Evolutionary conservation across 2,329 filamentous ascomycete genomes (phyloP), one percentile per base, ranked within the genome.

Genomic region (Curvularia verruculosa): DNA sequence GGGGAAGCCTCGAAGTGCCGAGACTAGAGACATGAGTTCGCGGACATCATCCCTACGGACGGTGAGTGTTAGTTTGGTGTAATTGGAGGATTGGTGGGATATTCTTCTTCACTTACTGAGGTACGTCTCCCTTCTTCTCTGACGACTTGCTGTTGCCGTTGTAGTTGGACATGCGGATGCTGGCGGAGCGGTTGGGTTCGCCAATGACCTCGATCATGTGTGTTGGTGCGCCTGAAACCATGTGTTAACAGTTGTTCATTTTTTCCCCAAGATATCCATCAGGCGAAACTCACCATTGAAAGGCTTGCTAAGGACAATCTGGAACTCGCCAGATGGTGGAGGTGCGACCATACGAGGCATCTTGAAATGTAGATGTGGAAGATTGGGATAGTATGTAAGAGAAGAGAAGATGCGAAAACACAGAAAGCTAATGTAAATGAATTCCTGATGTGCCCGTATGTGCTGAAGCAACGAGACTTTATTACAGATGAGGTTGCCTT

Each of bases 321-420:
- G 95, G 92, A 84, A 86, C 59, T 87, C 94, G 56, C 88, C 90
- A 58, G 88, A 91, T 70, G 94, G 94, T 50, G 93, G 94, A 46
- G 94, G 94, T 55, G 94, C 66, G 26, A 66, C 61, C 61, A 61
- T 61, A 51, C 63, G 66, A 63, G 67, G 66, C 66, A 70, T 69
- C 24, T 54, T 65, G 50, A 34, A 5, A 47, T 36, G 26, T 12
- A 18, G 4, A 10, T 21, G 28, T 26, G 19, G 26, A 31, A 21
- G 18, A 29, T 3, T 29, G 6, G n/a, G 21, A 10, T 29, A 24
- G 6, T 24, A 21, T 7, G 18, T 3, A 24, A 29, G n/a, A 43
- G 15, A 15, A n/a, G 18, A n/a, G 15, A 15, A 12, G 18, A 31
- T 18, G 37, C 31, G 1, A 29, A 4, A 29, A 9, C n/a, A 28